Conservation (phyloP, 495 filamentous ascomycete species). For the Patellaria atrata region DNA sequence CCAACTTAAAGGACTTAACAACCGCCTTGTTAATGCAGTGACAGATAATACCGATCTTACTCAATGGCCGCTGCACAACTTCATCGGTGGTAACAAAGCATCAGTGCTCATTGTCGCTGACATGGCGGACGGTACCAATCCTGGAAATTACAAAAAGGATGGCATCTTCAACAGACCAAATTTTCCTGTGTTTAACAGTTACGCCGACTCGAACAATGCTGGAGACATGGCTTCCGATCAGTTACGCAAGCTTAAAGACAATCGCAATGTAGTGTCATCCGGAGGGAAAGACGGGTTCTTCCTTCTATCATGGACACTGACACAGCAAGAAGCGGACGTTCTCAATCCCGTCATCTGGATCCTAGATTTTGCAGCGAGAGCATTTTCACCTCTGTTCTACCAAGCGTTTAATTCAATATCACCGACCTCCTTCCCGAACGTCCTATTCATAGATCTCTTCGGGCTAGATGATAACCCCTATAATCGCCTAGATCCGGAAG, state of each 20-base stretch:
- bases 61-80: constrained; percentile 11
- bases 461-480: constrained; percentile 17
- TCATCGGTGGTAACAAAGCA: constrained; percentile 9
- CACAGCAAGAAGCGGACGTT: constrained; percentile 16
- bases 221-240: constrained; percentile 16
- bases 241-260: constrained; percentile 14
- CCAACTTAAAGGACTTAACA: constrained; percentile 15
- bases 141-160: constrained; percentile 12
- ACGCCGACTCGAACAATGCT: constrained; percentile 15
- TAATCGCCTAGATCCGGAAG: no score
- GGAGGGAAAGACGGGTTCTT: constrained; percentile 14
- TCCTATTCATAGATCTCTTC: constrained; percentile 14
- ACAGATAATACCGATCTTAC: constrained; percentile 14
- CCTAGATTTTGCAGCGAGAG: constrained; percentile 13
- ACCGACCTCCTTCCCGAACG: constrained; percentile 15
- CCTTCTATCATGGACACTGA: constrained; percentile 20
- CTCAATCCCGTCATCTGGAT: constrained; percentile 16
- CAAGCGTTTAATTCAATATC: constrained; percentile 16
- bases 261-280: constrained; percentile 12
- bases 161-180: constrained; percentile 17
- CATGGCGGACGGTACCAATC: constrained; percentile 12
- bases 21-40: constrained; percentile 5
- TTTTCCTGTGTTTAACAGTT: constrained; percentile 17
- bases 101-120: constrained; percentile 17
- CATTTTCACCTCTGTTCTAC: constrained; percentile 10